Evolutionary conservation across 495 filamentous ascomycete genomes (phyloP).

Genomic region (Aspergillus biplanus): DNA sequence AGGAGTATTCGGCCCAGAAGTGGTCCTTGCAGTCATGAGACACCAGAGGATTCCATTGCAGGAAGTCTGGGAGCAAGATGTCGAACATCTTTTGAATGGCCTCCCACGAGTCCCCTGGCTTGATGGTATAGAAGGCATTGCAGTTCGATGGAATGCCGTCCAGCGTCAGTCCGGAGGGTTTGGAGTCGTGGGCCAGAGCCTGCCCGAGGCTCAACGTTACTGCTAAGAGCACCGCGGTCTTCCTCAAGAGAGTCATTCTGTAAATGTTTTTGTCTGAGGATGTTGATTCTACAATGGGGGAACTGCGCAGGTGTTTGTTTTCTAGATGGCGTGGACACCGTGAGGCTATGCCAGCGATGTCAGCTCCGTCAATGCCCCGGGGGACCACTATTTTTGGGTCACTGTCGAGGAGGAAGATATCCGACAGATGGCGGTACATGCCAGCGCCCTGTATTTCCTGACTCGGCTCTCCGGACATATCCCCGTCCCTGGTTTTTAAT

Average conservation of each 20-base stretch:
- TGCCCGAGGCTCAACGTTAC: not conserved
- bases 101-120: not conserved
- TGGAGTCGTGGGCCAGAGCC: not conserved
- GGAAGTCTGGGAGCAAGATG: not conserved
- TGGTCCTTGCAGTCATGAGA: not conserved
- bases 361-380: not conserved
- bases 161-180: not conserved
- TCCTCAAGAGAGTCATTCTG: not conserved
- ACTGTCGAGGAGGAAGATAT: not conserved
- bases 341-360: not conserved
- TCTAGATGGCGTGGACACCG: not conserved
- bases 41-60: not conserved
- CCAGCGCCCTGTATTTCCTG: not conserved
- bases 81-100: not conserved
- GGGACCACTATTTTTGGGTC: not conserved
- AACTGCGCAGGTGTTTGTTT: not conserved
- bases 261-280: not conserved
- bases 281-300: not conserved
- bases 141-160: not conserved
- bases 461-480: not conserved
- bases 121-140: not conserved
- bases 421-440: not conserved
- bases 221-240: not conserved
- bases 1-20: not conserved
- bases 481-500: not conserved